Percentiles rank a stretch among this genome's conserved stretches.
Conservation (phyloP, 2,329 filamentous ascomycete species). For the Colletotrichum euphorbiae region DNA sequence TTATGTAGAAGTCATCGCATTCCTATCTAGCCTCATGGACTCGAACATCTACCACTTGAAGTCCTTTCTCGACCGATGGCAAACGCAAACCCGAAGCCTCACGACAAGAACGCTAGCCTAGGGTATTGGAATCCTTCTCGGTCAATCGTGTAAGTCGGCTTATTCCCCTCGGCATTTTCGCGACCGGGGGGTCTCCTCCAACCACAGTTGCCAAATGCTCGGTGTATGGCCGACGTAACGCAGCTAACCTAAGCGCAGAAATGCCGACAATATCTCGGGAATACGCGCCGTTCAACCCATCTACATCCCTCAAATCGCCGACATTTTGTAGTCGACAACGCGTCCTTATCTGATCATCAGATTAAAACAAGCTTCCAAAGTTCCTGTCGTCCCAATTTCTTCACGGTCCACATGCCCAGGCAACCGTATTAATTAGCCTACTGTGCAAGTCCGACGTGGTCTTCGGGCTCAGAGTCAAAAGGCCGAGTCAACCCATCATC, state of each 20-base stretch:
- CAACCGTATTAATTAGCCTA: neutral
- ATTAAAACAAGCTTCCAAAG: constrained; percentile 1
- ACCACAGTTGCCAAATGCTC: neutral
- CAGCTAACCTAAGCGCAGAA: neutral
- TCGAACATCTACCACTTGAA: neutral
- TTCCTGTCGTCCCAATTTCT: neutral
- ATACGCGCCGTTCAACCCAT: constrained; percentile 12
- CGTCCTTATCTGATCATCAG: constrained; percentile 28
- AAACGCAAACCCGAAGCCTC: neutral
- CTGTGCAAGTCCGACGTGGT: neutral
- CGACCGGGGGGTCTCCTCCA: neutral
- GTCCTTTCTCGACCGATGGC: neutral
- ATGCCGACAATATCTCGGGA: constrained; percentile 24
- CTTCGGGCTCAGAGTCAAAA: constrained; percentile 17
- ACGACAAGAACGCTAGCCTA: neutral
- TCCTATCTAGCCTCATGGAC: neutral
- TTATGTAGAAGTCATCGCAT: neutral
- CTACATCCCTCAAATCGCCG: neutral
- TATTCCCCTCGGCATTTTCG: constrained; percentile 14
- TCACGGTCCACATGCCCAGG: neutral
- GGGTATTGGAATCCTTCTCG: constrained; percentile 11
- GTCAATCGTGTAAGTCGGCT: constrained; percentile 28
- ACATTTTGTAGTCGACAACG: neutral
- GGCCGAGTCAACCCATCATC: constrained; percentile 28
- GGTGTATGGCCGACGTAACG: constrained; percentile 23